Base-by-base conservation (phyloP, 2,329 filamentous ascomycete species). In the Xylariomycetidae sp. region DNA sequence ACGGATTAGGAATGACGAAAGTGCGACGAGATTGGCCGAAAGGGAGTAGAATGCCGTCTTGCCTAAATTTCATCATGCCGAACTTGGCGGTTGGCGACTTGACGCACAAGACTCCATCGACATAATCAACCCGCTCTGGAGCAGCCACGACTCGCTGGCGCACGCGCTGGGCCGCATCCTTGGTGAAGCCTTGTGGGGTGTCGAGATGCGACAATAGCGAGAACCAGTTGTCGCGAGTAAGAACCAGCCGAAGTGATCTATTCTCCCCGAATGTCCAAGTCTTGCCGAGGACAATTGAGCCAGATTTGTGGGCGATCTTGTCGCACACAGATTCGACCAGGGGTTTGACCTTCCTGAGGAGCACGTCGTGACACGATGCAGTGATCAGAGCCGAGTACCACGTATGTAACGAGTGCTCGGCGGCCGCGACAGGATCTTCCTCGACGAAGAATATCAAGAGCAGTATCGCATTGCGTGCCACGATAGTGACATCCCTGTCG, bases 1-100 rank as follows among this genome's bases (percentile, higher is more conserved):
- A 47, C 40, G 40, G 40, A 17, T 47, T 47, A 11, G 40, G 36
- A 12, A 40, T 15, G 3, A 14, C 32, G 15, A 43, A 47, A 2
- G 17, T 32, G 6, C 30, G 16, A 11, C 40, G 38, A 4, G 13
- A 15, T 7, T 37, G 26, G 6, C 42, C 33, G 13, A 45, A 47
- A 2, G 44, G 44, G 7, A 43, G 23, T 16, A 47, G 26, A 6
- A 47, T 31, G 14, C 44, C 37, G 16, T 45, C 42, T 2, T 33
- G 10, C 3, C 28, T 30, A 25, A 45, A 45, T 22, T 38, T 39
- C 3, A 10, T 27, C 17, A 25, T 30, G 7, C 23, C 30, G 9
- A 43, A 17, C 20, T 31, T 36, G 11, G 3, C 25, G 8, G 30
- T 7, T 12, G 35, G 36, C 6, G 32, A 17, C 11, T 32, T 39